Base-by-base conservation (phyloP, 2,329 filamentous ascomycete species). In the Exophiala phaeomuriformis region DNA sequence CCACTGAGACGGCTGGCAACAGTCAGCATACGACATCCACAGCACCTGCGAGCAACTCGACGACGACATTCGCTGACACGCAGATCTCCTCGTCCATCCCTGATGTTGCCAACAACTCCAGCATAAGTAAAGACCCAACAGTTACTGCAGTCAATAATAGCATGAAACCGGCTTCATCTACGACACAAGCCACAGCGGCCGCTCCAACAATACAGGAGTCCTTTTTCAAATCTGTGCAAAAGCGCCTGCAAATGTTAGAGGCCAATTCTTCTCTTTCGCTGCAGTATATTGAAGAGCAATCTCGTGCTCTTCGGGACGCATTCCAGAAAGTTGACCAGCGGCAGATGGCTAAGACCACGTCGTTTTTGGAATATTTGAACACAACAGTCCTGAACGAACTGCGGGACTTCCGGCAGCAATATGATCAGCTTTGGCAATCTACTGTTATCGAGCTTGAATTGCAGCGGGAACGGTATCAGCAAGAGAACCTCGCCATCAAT, bases 271-370 rank as follows among this genome's bases (percentile, higher is more conserved):
- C 91, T 0, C 77, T 97, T 7, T 95, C 90, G 0, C 75, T 97
- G 5, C 88, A 95, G 64, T 98, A 98, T 66, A 95, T 98, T 55
- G 91, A 97, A 71, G 90, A 95, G 55, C 93, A 97, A 68, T 96
- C 91, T 3, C 85, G 84, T 46, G 89, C 95, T 58, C 76, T 97
- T 37, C 85, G 91, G 44, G 89, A 96, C 61, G 88, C 89, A 0
- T 88, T 96, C 58, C 81, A 82, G 51, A 86, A 87, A 64, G 85
- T 94, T 31, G 91, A 97, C 69, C 90, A 90, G 63, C 84, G 86
- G 50, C 93, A 97, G 67, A 74, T 94, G 10, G 75, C 80, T n/a
- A 93, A 91, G 66, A 88, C 91, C 1, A 84, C 86, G 27, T 76
- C 77, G 1, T 96, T 96, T 65, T 77, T 97, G 9, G 82, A 89